Evolutionary conservation across 495 filamentous ascomycete species (phyloP).

Genomic region (Lepidopterella palustris): DNA sequence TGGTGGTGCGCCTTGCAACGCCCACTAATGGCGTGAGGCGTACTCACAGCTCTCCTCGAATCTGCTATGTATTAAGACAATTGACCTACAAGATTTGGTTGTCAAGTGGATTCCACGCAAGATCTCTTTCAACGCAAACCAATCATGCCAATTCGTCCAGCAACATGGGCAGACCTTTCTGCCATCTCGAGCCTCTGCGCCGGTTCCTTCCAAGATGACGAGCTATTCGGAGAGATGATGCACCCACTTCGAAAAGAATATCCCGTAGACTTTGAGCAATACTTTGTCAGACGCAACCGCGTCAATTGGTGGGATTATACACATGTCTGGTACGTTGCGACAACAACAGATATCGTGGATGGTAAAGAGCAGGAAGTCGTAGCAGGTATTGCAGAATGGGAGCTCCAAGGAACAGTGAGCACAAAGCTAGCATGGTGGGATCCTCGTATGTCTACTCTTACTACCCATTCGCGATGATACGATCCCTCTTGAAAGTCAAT

Average conservation of each 20-base stretch:
- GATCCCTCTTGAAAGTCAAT: neutral
- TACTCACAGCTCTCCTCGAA: too few species aligned
- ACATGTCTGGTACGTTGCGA: neutral
- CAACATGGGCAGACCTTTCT: slow-evolving; percentile 8
- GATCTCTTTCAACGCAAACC: too few species aligned
- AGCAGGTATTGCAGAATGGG: slow-evolving; percentile 17
- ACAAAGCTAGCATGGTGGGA: slow-evolving; percentile 1
- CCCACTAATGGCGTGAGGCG: too few species aligned
- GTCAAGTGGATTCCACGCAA: too few species aligned
- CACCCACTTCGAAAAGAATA: slow-evolving; percentile 18
- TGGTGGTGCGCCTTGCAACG: too few species aligned
- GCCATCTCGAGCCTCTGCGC: slow-evolving; percentile 3
- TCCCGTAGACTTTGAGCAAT: slow-evolving; percentile 10
- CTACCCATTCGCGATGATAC: too few species aligned
- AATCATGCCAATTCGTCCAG: slow-evolving; percentile 20
- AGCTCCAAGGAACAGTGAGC: slow-evolving; percentile 7
- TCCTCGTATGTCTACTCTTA: slow-evolving; percentile 15
- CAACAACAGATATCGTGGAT: neutral
- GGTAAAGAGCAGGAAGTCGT: slow-evolving; percentile 10
- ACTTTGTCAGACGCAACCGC: neutral
- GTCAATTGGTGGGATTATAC: slow-evolving; percentile 16
- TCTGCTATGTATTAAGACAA: too few species aligned
- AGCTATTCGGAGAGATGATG: slow-evolving; percentile 20
- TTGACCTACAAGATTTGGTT: too few species aligned
- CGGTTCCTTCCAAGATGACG: slow-evolving; percentile 15